Conservation (phyloP, 2,329 filamentous ascomycete species). For the Fusarium phyllophilum region DNA sequence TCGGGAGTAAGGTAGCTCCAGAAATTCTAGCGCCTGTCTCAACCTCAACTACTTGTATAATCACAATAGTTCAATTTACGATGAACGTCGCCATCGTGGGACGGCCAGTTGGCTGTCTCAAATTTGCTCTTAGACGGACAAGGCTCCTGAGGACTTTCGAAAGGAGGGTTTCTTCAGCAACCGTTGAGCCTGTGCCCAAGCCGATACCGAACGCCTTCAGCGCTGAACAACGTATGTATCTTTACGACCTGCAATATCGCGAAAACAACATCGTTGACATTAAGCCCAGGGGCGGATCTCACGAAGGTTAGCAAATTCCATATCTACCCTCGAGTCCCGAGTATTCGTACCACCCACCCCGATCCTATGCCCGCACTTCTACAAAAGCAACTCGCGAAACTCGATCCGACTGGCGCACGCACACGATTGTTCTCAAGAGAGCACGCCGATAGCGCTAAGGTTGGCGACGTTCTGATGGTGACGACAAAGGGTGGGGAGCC, state of each 20-base stretch:
- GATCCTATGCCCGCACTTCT: constrained; percentile 77
- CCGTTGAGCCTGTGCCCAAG: constrained; percentile 28
- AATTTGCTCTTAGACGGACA: constrained; percentile 68
- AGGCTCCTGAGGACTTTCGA: constrained; percentile 58
- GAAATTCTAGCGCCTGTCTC: constrained; percentile 42
- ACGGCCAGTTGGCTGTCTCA: constrained; percentile 78
- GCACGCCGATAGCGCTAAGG: constrained; percentile 81
- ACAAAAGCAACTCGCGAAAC: constrained; percentile 72
- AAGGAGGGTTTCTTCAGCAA: constrained; percentile 61
- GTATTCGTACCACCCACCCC: constrained; percentile 65
- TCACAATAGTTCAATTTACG: constrained; percentile 42
- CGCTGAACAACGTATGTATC: constrained; percentile 50
- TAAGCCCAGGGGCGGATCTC: constrained; percentile 47
- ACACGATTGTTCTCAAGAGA: constrained; percentile 80
- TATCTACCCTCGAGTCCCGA: constrained; percentile 66
- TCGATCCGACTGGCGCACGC: constrained; percentile 88
- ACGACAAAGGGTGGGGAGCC: constrained; percentile 84
- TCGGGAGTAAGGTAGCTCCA: constrained; percentile 26
- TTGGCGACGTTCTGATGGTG: constrained; percentile 92
- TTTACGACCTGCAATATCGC: not conserved
- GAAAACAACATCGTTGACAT: constrained; percentile 20
- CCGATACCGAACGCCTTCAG: constrained; percentile 41
- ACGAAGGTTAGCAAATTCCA: constrained; percentile 56
- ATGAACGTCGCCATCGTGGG: constrained; percentile 71
- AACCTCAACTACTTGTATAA: constrained; percentile 33